Conservation (phyloP, 768 basidiomycete species). For the Mycena belliarum region DNA sequence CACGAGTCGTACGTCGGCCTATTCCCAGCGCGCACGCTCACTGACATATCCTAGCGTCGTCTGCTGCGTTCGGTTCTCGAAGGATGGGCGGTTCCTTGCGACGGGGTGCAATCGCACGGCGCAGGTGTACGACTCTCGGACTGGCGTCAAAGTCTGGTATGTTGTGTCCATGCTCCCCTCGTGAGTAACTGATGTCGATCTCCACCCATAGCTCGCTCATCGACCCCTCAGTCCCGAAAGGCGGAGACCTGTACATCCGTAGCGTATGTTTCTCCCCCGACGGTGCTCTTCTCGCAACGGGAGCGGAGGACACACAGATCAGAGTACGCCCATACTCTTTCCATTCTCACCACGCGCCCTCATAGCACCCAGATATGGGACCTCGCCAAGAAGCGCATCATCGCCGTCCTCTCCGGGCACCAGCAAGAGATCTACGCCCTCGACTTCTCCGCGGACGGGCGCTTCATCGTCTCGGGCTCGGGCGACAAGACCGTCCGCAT, state of each 20-base stretch:
- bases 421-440: constrained; percentile 84
- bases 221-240: constrained; percentile 24
- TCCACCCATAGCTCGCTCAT: constrained; percentile 10
- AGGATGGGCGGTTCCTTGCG: constrained; percentile 76
- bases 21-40: neutral
- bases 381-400: constrained; percentile 66
- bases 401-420: constrained; percentile 72
- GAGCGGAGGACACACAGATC: constrained; percentile 81
- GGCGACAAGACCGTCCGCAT: constrained; percentile 46
- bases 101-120: constrained; percentile 83
- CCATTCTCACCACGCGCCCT: constrained; percentile 28
- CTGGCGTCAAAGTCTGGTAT: constrained; percentile 69
- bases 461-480: constrained; percentile 74
- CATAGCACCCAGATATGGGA: constrained; percentile 67
- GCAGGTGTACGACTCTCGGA: constrained; percentile 80
- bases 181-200: constrained; percentile 38
- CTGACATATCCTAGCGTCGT: constrained; percentile 20
- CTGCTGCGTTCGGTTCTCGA: constrained; percentile 81
- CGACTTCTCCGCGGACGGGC: constrained; percentile 74
- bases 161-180: constrained; percentile 56
- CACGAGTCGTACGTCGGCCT: constrained; percentile 68
- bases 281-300: constrained; percentile 77
- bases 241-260: constrained; percentile 59
- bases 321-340: constrained; percentile 45
- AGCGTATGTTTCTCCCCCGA: constrained; percentile 85